Evolutionary conservation across 495 filamentous ascomycete species (phyloP), one percentile per base, ranked within the genome.

Genomic region (Penicillium turbatum): DNA sequence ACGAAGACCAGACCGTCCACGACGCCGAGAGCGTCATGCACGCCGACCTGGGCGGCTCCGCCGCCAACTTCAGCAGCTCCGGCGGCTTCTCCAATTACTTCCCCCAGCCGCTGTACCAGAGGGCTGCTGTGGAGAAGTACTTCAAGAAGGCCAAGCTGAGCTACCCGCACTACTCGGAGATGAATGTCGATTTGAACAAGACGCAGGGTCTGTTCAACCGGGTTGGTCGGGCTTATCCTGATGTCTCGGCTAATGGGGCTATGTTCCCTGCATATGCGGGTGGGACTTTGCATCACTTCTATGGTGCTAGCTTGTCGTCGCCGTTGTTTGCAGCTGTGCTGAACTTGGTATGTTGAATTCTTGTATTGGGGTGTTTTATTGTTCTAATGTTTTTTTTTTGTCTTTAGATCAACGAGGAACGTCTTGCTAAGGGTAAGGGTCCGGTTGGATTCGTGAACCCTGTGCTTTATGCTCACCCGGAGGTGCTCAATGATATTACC

Each of bases 31-130:
- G 77, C 49, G 71, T 76, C 47, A 59, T 65, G 63, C 56, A 63
- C 40, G 63, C 45, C 27, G 51, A 65, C 35, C 55, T 65, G 29
- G 63, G 63, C 1, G 63, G 63, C 11, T 54, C 74, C 53, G 60
- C 73, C 53, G 52, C 65, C 17, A 64, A 79, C 56, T 75, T 82
- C 66, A 71, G 69, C 34, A 80, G 76, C 24, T 81, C 84, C 8
- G 83, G 85, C 26, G 85, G 84, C 9, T 88, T 89, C 68, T 83
- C 78, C 48, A 87, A 88, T 59, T 72, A 86, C 67, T 90, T 84
- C 68, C 63, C 70, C 5, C 66, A 77, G 26, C 84, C 86, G 0
- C 40, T 46, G 1, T 90, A 84, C 63, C 86, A 90, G 60, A 58
- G 72, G 31, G 15, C 52, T 0, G 75, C 77, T 5, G 79, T 90